Base-by-base conservation (phyloP, 1,284 basidiomycete genomes). In the Taiwanofungus camphoratus region DNA sequence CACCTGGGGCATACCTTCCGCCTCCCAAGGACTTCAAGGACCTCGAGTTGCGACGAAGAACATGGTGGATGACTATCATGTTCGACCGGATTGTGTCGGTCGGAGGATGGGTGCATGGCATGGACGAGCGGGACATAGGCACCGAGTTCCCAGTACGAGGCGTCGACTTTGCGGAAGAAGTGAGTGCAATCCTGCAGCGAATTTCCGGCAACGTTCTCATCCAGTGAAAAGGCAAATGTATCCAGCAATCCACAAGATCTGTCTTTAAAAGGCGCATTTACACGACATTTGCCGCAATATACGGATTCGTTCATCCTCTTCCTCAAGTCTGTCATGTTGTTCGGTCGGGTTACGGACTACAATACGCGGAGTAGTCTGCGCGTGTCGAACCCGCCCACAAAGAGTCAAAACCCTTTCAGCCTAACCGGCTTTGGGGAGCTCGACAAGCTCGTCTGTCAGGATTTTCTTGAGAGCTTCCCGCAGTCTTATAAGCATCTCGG, bases 41-140 rank as follows among this genome's bases (percentile, higher is more conserved):
- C 48, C 62, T 89, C 41, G 87, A 90, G 62, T 78, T 76, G 34
- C 71, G 87, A 49, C 71, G 87, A 41, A 71, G 87, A 44, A 84
- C 86, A 12, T 90, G 87, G 87, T 90, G 87, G 87, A 88, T 88
- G 82, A 80, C 85, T 9, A 78, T 90, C 32, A 66, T 88, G 43
- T 88, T 90, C 57, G 87, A 90, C 62, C 81, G 87, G 22, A 86
- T 88, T 36, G 86, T 81, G 15, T 87, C 86, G 16, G 80, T 88
- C n/a, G 87, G 87, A 31, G 87, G 87, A n/a, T 90, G 87, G 87
- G 73, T 88, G 36, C 87, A 90, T 57, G 79, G 78, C 12, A 75
- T 90, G 9, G 84, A 88, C 53, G 87, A 90, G 57, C 71, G 77
- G 41, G 87, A 90, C 59, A 69, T 90, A 22, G 87, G 84, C 11